phyloP scores from a whole-genome alignment of 345 rosid species.

The Dipteronia dyeriana region DNA sequence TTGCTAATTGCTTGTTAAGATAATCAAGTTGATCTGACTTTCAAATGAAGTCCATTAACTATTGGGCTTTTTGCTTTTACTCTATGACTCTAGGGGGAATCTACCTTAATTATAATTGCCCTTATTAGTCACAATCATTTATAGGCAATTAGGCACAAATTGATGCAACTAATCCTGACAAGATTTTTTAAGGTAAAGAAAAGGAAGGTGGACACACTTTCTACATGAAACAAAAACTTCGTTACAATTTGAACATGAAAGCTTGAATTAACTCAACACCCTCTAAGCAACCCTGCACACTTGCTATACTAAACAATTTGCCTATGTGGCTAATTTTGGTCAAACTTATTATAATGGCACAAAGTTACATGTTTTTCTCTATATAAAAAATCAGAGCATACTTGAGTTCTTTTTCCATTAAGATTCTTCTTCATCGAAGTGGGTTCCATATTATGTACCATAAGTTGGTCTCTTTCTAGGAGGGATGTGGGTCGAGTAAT shows the following conservation, averaged over 20 bases:
- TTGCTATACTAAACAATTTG: not conserved
- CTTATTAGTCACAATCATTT: too few species aligned
- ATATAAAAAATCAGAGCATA: too few species aligned
- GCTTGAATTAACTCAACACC: not conserved
- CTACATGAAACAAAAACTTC: too few species aligned
- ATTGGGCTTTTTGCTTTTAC: not conserved
- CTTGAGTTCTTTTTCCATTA: too few species aligned
- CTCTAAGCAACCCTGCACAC: not conserved
- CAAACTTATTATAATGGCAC: too few species aligned
- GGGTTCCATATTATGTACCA: not conserved
- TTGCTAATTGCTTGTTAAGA: not conserved
- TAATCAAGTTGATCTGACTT: not conserved
- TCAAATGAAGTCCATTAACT: not conserved
- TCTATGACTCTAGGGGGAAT: not conserved
- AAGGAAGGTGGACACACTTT: not conserved
- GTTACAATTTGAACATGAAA: not conserved
- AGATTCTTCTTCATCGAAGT: not conserved
- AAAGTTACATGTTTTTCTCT: too few species aligned
- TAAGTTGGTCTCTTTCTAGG: not conserved
- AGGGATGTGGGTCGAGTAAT: not conserved
- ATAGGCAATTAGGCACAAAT: not conserved
- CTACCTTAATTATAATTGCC: too few species aligned
- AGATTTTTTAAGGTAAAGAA: too few species aligned
- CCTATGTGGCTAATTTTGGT: not conserved
- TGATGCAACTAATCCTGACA: not conserved